These are phyloP conservation scores for Aspergillus oerlinghausenensis DNA, from an alignment of 2,329 filamentous ascomycete species.

Conservation along the genomic window DNA sequence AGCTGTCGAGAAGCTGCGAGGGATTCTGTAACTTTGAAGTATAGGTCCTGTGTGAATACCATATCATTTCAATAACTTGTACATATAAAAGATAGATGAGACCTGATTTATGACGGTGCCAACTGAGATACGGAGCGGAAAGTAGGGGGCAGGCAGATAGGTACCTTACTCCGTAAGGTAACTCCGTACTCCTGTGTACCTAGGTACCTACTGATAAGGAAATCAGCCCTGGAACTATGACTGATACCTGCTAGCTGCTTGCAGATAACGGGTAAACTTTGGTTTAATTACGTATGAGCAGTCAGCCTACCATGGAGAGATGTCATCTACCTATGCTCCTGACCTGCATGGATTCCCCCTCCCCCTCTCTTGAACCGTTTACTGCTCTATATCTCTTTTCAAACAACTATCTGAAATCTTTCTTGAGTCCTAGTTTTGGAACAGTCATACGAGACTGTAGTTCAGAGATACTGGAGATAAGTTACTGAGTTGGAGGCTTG, in stretches of 20 bases:
- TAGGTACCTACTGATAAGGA: not conserved
- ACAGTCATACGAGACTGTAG: not conserved
- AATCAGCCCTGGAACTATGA: not conserved
- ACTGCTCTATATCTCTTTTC: slow-evolving; percentile 6
- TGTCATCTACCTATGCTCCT: slow-evolving; percentile 20
- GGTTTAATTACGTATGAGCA: not conserved
- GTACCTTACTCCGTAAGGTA: not conserved
- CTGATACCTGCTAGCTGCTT: slow-evolving; percentile 1
- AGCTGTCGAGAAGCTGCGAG: not conserved
- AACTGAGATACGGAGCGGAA: not conserved
- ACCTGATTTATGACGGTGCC: not conserved
- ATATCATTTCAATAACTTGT: not conserved
- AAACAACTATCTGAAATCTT: not conserved
- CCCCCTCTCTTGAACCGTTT: slow-evolving; percentile 12
- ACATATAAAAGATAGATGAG: not conserved
- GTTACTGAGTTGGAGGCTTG: not conserved
- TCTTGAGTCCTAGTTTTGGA: not conserved
- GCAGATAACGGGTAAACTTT: slow-evolving; percentile 7
- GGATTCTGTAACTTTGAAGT: not conserved
- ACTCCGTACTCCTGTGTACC: no score
- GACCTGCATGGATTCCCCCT: slow-evolving; percentile 17
- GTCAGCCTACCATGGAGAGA: slow-evolving; percentile 15
- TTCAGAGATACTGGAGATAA: not conserved
- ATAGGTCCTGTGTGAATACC: not conserved
- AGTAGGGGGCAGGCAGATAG: no score